Evolutionary conservation across 306 rosid species (phyloP), one percentile per base, ranked within the genome.

Genomic region (Glycine latifolia): DNA sequence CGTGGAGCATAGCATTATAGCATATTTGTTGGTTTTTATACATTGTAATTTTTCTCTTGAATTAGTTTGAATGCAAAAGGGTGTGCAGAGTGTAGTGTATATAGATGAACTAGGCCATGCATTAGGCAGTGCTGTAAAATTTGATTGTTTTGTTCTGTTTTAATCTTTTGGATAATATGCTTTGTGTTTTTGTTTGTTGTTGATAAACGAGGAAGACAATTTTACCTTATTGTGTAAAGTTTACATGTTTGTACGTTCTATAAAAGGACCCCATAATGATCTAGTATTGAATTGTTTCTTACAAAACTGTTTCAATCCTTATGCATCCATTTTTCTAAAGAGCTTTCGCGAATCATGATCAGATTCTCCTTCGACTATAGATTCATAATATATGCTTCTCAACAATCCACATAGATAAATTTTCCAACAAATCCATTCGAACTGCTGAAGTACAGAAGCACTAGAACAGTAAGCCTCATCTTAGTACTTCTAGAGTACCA

Each of bases 1-100:
- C 11, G 76, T 74, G 83, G 71, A 84, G 84, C 79, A 48, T 86
- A 78, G 70, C 79, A 73, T 75, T 61, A 70, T 85, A 81, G 67
- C 76, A 79, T 77, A 72, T 39, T 69, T 67, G 84, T 79, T 82
- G 76, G 82, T 73, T 71, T 70, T 49, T 56, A n/a, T 78, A 65
- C 70, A 54, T 83, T 59, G 77, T 61, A 80, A 79, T 56, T 88
- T 26, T 79, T 88, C 35, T 74, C 65, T 81, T 85, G 86, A 84
- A 52, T 88, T 87, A 85, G 84, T 85, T 84, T 88, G 85, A 82
- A 77, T 69, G 84, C 85, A 76, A 73, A 47, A 66, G 78, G 84
- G 87, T 84, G 84, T 80, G 81, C 61, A 75, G 89, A 77, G 86
- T 87, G 88, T 83, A 79, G 91, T 83, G 92, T 88, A 88, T 73